A percentile compares a stretch with the other conserved stretches of the same genome.
Conservation (phyloP, 2,329 filamentous ascomycete species). For the Coleophoma eucalyptorum region DNA sequence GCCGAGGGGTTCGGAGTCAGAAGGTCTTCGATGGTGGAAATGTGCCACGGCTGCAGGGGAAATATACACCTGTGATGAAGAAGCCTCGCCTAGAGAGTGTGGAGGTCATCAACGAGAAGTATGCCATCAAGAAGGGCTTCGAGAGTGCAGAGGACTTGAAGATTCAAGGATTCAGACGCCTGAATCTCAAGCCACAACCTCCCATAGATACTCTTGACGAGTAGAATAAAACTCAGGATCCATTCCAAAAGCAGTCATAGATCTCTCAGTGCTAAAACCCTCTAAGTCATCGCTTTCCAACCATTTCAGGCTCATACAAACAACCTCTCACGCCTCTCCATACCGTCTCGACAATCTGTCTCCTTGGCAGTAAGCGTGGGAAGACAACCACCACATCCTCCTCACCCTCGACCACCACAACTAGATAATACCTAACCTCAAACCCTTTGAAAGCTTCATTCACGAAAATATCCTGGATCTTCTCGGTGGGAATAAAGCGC, state of each 20-base stretch:
- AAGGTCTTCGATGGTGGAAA: slow-evolving; percentile 54
- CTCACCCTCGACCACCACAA: slow-evolving; percentile 87
- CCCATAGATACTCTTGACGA: neutral
- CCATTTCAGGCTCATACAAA: slow-evolving; percentile 64
- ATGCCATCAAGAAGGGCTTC: slow-evolving; percentile 59
- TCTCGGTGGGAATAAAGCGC: slow-evolving; percentile 84
- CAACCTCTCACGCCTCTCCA: slow-evolving; percentile 85
- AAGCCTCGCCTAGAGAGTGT: slow-evolving; percentile 44
- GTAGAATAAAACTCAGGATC: neutral
- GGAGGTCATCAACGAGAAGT: slow-evolving; percentile 55
- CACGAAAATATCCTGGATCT: slow-evolving; percentile 90
- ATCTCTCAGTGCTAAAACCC: slow-evolving; percentile 5
- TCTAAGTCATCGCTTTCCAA: slow-evolving; percentile 1
- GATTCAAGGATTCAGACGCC: slow-evolving; percentile 19
- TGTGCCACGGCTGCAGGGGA: slow-evolving; percentile 43
- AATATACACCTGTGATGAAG: slow-evolving; percentile 52
- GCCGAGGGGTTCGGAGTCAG: slow-evolving; percentile 24
- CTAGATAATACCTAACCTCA: slow-evolving; percentile 83
- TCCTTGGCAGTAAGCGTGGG: slow-evolving; percentile 70
- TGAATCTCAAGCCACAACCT: slow-evolving; percentile 12
- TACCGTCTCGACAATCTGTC: slow-evolving; percentile 76
- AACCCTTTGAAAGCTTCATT: slow-evolving; percentile 94
- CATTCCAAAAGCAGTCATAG: neutral
- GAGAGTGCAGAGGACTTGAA: slow-evolving; percentile 43
- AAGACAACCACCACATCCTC: slow-evolving; percentile 93